Evolutionary conservation across 2,329 filamentous ascomycete genomes (phyloP), one percentile per base, ranked within the genome.

Genomic region (Pseudocercospora fijiensis): DNA sequence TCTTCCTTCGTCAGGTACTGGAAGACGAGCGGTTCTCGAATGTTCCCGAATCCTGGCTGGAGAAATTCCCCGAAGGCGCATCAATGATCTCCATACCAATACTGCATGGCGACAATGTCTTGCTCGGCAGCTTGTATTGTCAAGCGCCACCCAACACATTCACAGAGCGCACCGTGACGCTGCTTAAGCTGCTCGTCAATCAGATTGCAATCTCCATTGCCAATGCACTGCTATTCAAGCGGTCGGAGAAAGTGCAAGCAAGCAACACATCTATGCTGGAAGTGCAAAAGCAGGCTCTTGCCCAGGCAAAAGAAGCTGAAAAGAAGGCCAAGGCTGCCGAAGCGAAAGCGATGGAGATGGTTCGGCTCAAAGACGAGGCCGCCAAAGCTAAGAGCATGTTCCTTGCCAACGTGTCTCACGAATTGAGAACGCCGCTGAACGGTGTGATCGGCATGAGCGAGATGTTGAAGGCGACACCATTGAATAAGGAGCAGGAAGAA

Each of bases 311-410:
- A 61, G 85, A 88, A 65, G 88, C 90, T 0, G 90, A 93, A 75
- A 84, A 84, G 65, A 92, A 92, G 75, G 90, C 90, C 9, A 92
- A 91, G 75, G 80, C 85, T 58, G 90, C 90, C 0, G 90, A 93
- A 74, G 86, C 88, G 0, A 86, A 91, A 73, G 90, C 90, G 7
- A 87, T 90, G 73, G 85, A 88, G 65, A 92, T 91, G 74, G 90
- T 93, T 74, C 89, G 90, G 76, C 83, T 93, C 43, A 91, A 91
- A 16, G 90, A 94, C 74, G 90, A 94, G 75, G 90, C 90, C 10
- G 90, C 90, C 22, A 91, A 90, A 76, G 90, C 90, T 43, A 94
- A 94, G 75, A 90, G 88, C 2, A 91, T 93, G 62, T 94, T 94
- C 74, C 72, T 84, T 3, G 82, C 82, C 4, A 84, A 84, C 58